phyloP scores from a whole-genome alignment of 2,329 filamentous ascomycete species.

The Botryotinia narcissicola region DNA sequence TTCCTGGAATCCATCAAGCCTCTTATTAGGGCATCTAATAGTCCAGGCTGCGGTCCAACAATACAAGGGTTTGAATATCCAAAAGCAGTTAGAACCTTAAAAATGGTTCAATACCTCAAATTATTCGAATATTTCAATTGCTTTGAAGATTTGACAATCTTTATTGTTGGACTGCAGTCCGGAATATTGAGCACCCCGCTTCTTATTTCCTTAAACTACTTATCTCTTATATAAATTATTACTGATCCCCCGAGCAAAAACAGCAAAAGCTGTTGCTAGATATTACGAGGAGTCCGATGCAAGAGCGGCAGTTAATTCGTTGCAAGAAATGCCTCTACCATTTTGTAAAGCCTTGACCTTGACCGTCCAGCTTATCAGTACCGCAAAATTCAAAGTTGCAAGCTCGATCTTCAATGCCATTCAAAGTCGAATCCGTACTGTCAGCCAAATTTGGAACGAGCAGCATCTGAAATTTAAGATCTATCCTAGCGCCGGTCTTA shows the following conservation, averaged over 20 bases:
- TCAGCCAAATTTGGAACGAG: slow-evolving; percentile 37
- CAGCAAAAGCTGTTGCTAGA: slow-evolving; percentile 41
- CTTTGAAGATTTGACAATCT: no score
- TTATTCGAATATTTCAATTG: no score
- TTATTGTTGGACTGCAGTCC: no score
- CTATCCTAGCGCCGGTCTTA: slow-evolving; percentile 33
- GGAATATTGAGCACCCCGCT: no score
- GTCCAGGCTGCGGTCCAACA: not conserved
- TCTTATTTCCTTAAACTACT: not conserved
- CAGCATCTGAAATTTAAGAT: slow-evolving; percentile 36
- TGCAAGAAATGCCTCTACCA: slow-evolving; percentile 38
- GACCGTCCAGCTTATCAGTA: slow-evolving; percentile 40
- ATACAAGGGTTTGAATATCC: no score
- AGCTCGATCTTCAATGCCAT: slow-evolving; percentile 39
- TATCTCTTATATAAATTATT: no score
- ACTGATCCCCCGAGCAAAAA: not conserved
- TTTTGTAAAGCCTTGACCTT: slow-evolving; percentile 39
- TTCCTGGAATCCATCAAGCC: not conserved
- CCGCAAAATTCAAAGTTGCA: slow-evolving; percentile 43
- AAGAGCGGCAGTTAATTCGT: slow-evolving; percentile 34
- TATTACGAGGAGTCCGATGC: slow-evolving; percentile 44
- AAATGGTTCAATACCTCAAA: no score
- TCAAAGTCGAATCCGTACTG: slow-evolving; percentile 34
- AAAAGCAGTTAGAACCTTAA: no score
- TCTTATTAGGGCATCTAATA: no score